These are phyloP conservation scores for Coemansia sp. DNA, from an alignment of 192 early-diverging fungal species.

Conservation along the genomic window DNA sequence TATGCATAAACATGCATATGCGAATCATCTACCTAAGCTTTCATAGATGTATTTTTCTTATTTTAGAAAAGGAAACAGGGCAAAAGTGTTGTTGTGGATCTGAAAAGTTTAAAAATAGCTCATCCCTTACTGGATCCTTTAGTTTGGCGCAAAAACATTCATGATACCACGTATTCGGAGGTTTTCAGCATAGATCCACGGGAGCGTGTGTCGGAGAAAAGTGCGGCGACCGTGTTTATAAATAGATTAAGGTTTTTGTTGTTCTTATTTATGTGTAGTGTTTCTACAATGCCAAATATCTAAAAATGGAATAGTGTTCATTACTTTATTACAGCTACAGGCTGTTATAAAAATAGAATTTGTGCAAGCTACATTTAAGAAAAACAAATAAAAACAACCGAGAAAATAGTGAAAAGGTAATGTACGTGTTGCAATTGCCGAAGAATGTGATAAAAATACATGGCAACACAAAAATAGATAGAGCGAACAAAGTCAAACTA, in stretches of 20 bases:
- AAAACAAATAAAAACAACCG: too few relatives aligned
- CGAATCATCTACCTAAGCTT: background rate
- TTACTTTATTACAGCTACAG: too few relatives aligned
- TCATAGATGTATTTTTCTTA: too few relatives aligned
- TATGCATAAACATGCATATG: background rate
- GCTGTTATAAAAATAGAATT: too few relatives aligned
- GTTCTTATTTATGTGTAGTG: background rate
- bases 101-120: background rate
- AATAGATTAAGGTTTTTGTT: conserved; percentile 12
- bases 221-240: background rate
- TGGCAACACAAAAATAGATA: background rate
- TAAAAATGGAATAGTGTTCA: conserved; percentile 10
- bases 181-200: background rate
- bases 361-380: too few relatives aligned
- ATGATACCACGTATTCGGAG: background rate
- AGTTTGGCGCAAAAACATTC: background rate
- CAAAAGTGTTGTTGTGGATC: too few relatives aligned
- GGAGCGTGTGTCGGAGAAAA: background rate
- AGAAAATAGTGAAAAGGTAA: too few relatives aligned
- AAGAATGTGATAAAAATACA: background rate
- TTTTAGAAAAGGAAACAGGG: too few relatives aligned
- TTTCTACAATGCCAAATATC: background rate
- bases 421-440: too few relatives aligned
- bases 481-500: background rate
- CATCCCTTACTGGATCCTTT: background rate